phyloP scores from a whole-genome alignment of 371 early-diverging fungal species.

The Saksenaea vasiformis region DNA sequence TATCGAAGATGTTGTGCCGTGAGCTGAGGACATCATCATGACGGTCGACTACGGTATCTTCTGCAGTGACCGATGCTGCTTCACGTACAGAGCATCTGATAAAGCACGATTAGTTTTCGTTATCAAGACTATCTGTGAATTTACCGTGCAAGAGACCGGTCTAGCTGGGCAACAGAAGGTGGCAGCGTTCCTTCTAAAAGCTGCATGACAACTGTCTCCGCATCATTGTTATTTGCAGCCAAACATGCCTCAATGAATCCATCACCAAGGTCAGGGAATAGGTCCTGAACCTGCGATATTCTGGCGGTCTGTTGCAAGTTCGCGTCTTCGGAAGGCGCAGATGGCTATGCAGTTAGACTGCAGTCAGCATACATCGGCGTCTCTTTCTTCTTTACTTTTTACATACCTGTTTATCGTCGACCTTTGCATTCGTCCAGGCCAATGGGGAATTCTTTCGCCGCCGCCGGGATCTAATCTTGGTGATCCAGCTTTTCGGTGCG shows the following conservation, averaged over 20 bases:
- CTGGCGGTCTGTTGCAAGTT: conserved; percentile 51
- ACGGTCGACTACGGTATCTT: background rate
- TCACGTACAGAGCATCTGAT: background rate
- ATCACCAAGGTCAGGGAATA: conserved; percentile 86
- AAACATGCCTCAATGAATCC: conserved; percentile 89
- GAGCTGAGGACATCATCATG: conserved; percentile 45
- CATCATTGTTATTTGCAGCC: conserved; percentile 58
- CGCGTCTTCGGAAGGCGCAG: background rate
- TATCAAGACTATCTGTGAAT: background rate
- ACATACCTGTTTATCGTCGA: background rate
- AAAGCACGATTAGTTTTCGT: background rate
- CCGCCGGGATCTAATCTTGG: conserved; percentile 7
- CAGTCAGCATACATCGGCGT: background rate
- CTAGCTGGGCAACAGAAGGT: conserved; percentile 60
- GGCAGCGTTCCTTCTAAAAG: conserved; percentile 78
- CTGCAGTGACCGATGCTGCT: background rate
- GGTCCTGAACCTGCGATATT: conserved; percentile 79
- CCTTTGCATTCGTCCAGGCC: background rate
- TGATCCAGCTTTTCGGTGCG: conserved; percentile 11
- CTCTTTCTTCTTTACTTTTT: too few species aligned
- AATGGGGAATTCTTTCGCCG: conserved; percentile 3
- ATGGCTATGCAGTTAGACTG: background rate
- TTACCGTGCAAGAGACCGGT: conserved; percentile 58
- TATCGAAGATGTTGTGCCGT: conserved; percentile 86
- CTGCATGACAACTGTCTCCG: conserved; percentile 74